Evolutionary conservation across 2,329 filamentous ascomycete species (phyloP).

Genomic region (Fusarium sp.): DNA sequence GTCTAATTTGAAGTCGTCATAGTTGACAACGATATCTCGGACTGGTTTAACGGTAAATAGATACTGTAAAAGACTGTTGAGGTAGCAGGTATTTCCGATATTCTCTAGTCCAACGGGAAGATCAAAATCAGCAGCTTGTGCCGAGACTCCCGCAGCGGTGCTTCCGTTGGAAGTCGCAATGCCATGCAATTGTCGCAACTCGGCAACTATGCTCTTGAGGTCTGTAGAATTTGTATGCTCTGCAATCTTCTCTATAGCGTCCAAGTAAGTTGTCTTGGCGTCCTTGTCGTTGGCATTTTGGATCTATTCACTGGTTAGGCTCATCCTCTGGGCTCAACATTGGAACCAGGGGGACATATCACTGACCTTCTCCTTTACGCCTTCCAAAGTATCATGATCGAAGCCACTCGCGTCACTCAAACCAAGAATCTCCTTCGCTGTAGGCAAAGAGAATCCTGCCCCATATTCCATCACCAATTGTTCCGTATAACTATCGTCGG

Average conservation of each 20-base stretch:
- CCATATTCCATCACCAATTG: slow-evolving; percentile 54
- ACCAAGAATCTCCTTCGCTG: slow-evolving; percentile 52
- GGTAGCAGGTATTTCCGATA: slow-evolving; percentile 97
- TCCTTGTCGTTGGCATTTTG: slow-evolving; percentile 47
- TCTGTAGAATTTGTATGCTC: slow-evolving; percentile 50
- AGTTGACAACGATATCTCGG: slow-evolving; percentile 82
- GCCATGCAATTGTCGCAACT: slow-evolving; percentile 46
- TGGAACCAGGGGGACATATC: neutral
- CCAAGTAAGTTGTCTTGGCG: slow-evolving; percentile 51
- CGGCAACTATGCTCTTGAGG: slow-evolving; percentile 47
- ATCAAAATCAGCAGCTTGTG: slow-evolving; percentile 54
- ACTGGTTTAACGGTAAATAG: slow-evolving; percentile 90
- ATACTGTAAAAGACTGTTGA: slow-evolving; percentile 96
- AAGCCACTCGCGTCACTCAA: slow-evolving; percentile 42
- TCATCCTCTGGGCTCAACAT: neutral
- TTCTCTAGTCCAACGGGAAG: slow-evolving; percentile 91
- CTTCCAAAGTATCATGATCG: slow-evolving; percentile 46
- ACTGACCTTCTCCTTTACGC: slow-evolving; percentile 50
- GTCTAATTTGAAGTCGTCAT: slow-evolving; percentile 77
- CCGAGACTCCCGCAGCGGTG: neutral
- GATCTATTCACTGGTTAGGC: slow-evolving; percentile 46
- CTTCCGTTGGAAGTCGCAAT: slow-evolving; percentile 37
- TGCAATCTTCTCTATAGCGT: slow-evolving; percentile 55
- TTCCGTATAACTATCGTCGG: slow-evolving; percentile 53
- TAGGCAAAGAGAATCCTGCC: slow-evolving; percentile 54